These are phyloP conservation scores for Candida anutae DNA, from an alignment of 1,139 yeast genomes.

Conservation along the genomic window DNA sequence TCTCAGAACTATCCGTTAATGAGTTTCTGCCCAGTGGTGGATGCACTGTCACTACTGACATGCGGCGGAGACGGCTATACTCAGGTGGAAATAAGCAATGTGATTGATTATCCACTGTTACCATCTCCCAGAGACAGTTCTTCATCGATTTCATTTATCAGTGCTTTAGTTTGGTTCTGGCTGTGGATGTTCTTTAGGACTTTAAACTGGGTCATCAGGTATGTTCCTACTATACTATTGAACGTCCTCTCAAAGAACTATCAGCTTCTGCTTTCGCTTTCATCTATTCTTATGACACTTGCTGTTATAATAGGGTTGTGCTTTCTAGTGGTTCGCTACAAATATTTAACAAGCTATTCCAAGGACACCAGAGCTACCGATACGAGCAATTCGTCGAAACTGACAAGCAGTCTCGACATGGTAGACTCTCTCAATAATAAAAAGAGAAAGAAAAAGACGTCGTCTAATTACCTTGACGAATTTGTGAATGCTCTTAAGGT, in stretches of 20 bases:
- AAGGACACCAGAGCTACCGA: slow-evolving; percentile 13
- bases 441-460: slow-evolving; percentile 20
- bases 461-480: slow-evolving; percentile 65
- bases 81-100: too few species aligned
- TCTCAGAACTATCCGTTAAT: too few species aligned
- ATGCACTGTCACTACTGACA: too few species aligned
- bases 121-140: slow-evolving; percentile 2
- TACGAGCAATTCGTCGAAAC: slow-evolving; percentile 2
- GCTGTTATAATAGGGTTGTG: slow-evolving; percentile 13
- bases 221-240: slow-evolving; percentile 16
- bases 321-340: slow-evolving; percentile 31
- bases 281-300: slow-evolving; percentile 20
- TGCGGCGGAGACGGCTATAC: too few species aligned
- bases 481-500: slow-evolving; percentile 86
- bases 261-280: slow-evolving; percentile 28
- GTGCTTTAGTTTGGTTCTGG: slow-evolving; percentile 10
- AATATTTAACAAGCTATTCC: slow-evolving; percentile 31
- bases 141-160: slow-evolving; percentile 4
- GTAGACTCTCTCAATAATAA: slow-evolving; percentile 13
- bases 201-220: slow-evolving; percentile 12
- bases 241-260: slow-evolving; percentile 21
- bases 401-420: slow-evolving; percentile 5
- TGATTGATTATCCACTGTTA: too few species aligned
- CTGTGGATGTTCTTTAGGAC: slow-evolving; percentile 14
- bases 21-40: too few species aligned